Base-by-base conservation (phyloP, 495 filamentous ascomycete genomes). In the Aspergillus olivimuriae region DNA sequence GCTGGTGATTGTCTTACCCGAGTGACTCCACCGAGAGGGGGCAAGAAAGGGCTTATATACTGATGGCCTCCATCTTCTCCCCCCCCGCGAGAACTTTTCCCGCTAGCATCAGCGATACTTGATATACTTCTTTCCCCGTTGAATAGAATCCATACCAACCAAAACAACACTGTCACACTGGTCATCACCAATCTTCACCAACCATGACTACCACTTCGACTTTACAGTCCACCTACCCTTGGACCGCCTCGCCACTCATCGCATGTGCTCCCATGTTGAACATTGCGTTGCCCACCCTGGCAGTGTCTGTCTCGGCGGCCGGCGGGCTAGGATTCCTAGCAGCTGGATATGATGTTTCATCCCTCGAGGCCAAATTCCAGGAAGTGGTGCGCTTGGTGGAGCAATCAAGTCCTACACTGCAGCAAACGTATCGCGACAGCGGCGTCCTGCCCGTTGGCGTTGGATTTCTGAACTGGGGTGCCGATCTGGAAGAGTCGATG, bases 251-350 rank as follows among this genome's bases (percentile, higher is more conserved):
- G 2, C 83, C 85, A 2, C 60, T 87, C 28, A 68, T 89, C 20
- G 62, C 73, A 34, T 61, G 63, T 16, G 83, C 82, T 1, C 84
- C 85, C 2, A 87, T 88, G 83, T 72, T 78, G 15, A 61, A 78
- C 33, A 78, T 86, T 43, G 65, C 83, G 10, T 70, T 75, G 6
- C 63, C 77, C 7, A 55, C 58, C 22, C 69, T 86, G 4, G 63
- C 81, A 3, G 51, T 69, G n/a, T 74, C 69, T 24, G 68, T 87
- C 9, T 77, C 76, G 16, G 69, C 68, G 46, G 83, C 84, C 12
- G 78, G 80, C 4, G 81, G 81, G 2, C 47, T 84, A 3, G 80
- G 79, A 3, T 68, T 65, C 34, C 37, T 65, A 24, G 57, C 55
- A 3, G 61, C 44, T n/a, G 66, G 64, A 32, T 59, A 45, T 35